Evolutionary conservation across 2,329 filamentous ascomycete genomes (phyloP).

Genomic region (Tolypocladium pustulatum): DNA sequence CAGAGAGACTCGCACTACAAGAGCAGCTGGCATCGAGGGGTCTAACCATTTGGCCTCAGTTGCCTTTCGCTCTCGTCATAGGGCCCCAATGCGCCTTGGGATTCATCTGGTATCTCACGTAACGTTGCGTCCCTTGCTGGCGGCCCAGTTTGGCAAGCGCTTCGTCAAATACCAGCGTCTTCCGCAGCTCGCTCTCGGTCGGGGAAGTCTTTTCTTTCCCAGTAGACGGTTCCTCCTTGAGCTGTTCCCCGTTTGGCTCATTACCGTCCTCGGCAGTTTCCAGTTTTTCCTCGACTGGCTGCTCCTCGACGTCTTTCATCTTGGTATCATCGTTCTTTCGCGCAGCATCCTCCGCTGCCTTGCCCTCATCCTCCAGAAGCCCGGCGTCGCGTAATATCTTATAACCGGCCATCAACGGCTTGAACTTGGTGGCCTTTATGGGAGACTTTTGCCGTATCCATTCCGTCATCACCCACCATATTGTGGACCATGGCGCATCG

Average conservation of each 20-base stretch:
- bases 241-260: slow-evolving; percentile 9
- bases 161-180: slow-evolving; percentile 66
- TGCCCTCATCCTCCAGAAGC: slow-evolving; percentile 21
- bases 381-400: slow-evolving; percentile 46
- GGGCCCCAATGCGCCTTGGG: slow-evolving; percentile 92
- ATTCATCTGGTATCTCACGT: slow-evolving; percentile 83
- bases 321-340: slow-evolving; percentile 7
- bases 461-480: slow-evolving; percentile 91
- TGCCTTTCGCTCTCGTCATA: slow-evolving; percentile 45
- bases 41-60: background rate
- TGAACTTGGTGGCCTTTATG: slow-evolving; percentile 62
- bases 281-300: slow-evolving; percentile 8
- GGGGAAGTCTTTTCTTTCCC: slow-evolving; percentile 8
- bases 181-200: slow-evolving; percentile 33
- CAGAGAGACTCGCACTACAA: background rate
- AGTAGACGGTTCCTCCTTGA: slow-evolving; percentile 11
- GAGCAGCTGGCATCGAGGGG: background rate
- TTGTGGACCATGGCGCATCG: slow-evolving; percentile 76
- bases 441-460: slow-evolving; percentile 77
- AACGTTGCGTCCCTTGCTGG: slow-evolving; percentile 53
- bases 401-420: slow-evolving; percentile 59
- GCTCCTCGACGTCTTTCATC: slow-evolving; percentile 7
- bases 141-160: slow-evolving; percentile 63
- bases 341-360: slow-evolving; percentile 18
- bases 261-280: background rate